Base-by-base conservation (phyloP, 768 basidiomycete genomes). In the Butyriboletus loyo region DNA sequence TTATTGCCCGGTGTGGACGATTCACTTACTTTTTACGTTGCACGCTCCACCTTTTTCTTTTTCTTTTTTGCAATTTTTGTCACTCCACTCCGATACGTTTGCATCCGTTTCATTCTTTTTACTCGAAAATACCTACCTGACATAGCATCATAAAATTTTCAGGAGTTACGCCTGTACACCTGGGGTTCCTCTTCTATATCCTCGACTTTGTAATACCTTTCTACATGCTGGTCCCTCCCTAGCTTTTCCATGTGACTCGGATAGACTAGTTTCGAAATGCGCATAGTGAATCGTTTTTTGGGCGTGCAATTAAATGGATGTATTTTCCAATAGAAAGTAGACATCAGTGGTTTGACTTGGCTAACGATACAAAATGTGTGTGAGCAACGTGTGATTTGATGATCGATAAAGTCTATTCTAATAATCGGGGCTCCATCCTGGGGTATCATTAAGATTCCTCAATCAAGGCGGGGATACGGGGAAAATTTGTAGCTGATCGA, bases 361-460 rank as follows among this genome's bases (percentile, higher is more conserved):
- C 46, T 35, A 55, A 27, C 42, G 44, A 37, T 48, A 50, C 46
- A 32, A n/a, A 7, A 25, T n/a, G n/a, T 10, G n/a, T 41, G 24
- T 11, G 13, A 25, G 22, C 14, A 43, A 44, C 21, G 24, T 15
- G 30, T 21, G n/a, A 44, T 47, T n/a, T 32, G 13, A 41, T 43
- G 42, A 19, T 21, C 27, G 17, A 32, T 32, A 30, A 28, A 41
- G 19, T 47, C 45, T 31, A 54, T 17, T 32, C 56, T 63, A 75
- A 46, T 61, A 70, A 55, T 75, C 66, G 19, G 77, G 75, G 44
- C 71, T 70, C 76, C 76, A 77, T n/a, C 76, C 76, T 77, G 55
- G 17, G 4, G 25, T 6, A 7, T 32, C 30, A 19, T 19, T n/a
- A 34, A 34, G 3, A 11, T 35, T 22, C 35, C 8, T 38, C n/a